Base-by-base conservation (phyloP, 257 asterid genomes). In the Ligustrum vulgare region DNA sequence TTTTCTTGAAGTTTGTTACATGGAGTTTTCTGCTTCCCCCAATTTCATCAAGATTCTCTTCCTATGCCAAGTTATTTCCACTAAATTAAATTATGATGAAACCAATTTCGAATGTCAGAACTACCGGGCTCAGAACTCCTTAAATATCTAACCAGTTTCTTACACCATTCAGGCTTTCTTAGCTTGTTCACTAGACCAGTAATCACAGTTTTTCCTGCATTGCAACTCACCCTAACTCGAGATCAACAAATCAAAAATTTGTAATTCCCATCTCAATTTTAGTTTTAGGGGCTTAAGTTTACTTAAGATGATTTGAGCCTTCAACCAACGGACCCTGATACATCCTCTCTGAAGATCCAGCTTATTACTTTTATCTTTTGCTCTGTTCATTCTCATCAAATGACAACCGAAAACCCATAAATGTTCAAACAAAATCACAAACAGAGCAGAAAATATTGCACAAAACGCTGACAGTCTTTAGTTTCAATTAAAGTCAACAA, bases 401-500 rank as follows among this genome's bases (percentile, higher is more conserved):
- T 47, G 34, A 37, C 18, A 49, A 75, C 68, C 18, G 39, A 18
- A 11, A 66, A 9, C 9, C 37, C 49, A 33, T 9, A 13, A 22
- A 33, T 41, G 28, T 4, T 18, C 33, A 51, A 70, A 54, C 15
- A 71, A 28, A 43, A 25, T 36, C 18, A 8, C 67, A 70, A 41
- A 43, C 3, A 20, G 22, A 22, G 0, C 5, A 2, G 16, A 58
- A 58, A 2, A 2, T 6, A 7, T 16, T n/a, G 66, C 66, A 7
- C 33, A 58, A 58, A 58, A 58, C 32, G 33, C 66, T 9, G 66
- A 13, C 6, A 58, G 32, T 28, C 18, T 35, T 56, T 39, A 62
- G 69, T 36, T 77, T 64, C 60, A 77, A 23, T 12, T 22, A 58
- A 63, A 73, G 65, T 34, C 11, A 73, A 77, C 67, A 69, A 65